Conservation (phyloP, 1,139 yeast species). For the Magnusiomyces ingens region DNA sequence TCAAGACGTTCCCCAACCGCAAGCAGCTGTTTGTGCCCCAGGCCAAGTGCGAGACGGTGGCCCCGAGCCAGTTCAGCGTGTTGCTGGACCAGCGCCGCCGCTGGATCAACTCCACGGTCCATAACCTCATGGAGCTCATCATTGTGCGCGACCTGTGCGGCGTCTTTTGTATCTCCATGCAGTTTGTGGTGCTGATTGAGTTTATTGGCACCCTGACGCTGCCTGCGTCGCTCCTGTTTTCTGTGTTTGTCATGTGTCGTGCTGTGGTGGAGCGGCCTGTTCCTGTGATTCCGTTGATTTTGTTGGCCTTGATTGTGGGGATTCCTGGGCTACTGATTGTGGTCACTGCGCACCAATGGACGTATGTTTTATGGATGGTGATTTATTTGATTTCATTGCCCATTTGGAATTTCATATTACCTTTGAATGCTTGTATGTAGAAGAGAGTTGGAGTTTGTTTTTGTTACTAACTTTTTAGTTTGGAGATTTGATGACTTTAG, state of each 20-base stretch:
- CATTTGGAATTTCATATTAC: slow-evolving; percentile 84
- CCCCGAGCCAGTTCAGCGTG: slow-evolving; percentile 29
- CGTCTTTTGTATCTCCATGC: slow-evolving; percentile 35
- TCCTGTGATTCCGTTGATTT: slow-evolving; percentile 66
- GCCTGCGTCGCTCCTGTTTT: slow-evolving; percentile 81
- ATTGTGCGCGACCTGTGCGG: slow-evolving; percentile 33
- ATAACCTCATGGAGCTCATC: slow-evolving; percentile 32
- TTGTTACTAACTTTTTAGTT: slow-evolving; percentile 7
- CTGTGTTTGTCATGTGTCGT: slow-evolving; percentile 64
- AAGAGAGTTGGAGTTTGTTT: slow-evolving; percentile 6
- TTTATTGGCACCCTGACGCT: slow-evolving; percentile 49
- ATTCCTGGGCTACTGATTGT: slow-evolving; percentile 76
- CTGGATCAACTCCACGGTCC: slow-evolving; percentile 36
- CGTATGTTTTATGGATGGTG: slow-evolving; percentile 70
- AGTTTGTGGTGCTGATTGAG: slow-evolving; percentile 33
- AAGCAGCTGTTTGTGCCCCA: slow-evolving; percentile 32
- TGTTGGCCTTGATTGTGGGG: slow-evolving; percentile 74
- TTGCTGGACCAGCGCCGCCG: slow-evolving; percentile 35
- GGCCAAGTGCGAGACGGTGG: slow-evolving; percentile 32
- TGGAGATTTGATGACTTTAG: slow-evolving; percentile 96
- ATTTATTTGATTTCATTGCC: slow-evolving; percentile 76
- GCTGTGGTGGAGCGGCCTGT: slow-evolving; percentile 72
- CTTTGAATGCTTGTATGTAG: slow-evolving; percentile 58
- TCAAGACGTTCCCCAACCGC: slow-evolving; percentile 32
- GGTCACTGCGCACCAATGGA: slow-evolving; percentile 68